phyloP scores from a whole-genome alignment of 2,329 filamentous ascomycete genomes.

The Penicillium olsonii region DNA sequence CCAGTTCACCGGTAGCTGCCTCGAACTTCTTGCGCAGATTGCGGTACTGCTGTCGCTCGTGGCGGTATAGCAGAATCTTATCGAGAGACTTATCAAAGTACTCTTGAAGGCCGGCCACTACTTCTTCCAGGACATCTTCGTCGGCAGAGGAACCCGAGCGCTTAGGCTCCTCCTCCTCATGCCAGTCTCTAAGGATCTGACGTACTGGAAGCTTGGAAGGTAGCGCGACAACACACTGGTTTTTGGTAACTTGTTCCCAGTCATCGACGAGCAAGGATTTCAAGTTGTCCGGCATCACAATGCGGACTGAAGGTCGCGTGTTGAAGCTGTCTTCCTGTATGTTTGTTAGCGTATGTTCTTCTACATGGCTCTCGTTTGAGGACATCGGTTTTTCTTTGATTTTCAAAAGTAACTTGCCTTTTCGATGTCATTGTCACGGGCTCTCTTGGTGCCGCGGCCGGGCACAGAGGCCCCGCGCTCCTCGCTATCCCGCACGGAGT shows the following conservation, averaged over 20 bases:
- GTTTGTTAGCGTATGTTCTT: background rate
- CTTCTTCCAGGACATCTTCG: slow-evolving; percentile 84
- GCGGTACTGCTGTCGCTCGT: slow-evolving; percentile 86
- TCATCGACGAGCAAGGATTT: slow-evolving; percentile 95
- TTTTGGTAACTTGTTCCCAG: slow-evolving; percentile 98
- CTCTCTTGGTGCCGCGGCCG: slow-evolving; percentile 46
- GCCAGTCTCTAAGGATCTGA: slow-evolving; percentile 78
- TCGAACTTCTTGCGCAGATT: slow-evolving; percentile 73
- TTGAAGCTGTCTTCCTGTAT: slow-evolving; percentile 84
- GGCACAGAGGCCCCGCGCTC: slow-evolving; percentile 47
- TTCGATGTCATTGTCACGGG: slow-evolving; percentile 50
- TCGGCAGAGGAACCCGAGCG: slow-evolving; percentile 63
- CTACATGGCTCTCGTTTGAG: background rate
- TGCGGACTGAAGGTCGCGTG: slow-evolving; percentile 78
- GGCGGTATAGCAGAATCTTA: slow-evolving; percentile 87
- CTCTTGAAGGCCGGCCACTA: slow-evolving; percentile 79
- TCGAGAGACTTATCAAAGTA: slow-evolving; percentile 93
- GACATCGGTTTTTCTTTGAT: background rate
- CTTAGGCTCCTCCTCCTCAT: slow-evolving; percentile 67
- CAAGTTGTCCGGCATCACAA: slow-evolving; percentile 83
- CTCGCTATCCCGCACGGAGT: slow-evolving; percentile 48
- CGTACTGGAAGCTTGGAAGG: slow-evolving; percentile 75
- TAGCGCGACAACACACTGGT: slow-evolving; percentile 82
- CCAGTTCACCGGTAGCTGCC: slow-evolving; percentile 60
- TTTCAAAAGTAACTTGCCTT: slow-evolving; percentile 36